Conservation (phyloP, 208 protist genomes). For the Wallacemonas collosoma region DNA sequence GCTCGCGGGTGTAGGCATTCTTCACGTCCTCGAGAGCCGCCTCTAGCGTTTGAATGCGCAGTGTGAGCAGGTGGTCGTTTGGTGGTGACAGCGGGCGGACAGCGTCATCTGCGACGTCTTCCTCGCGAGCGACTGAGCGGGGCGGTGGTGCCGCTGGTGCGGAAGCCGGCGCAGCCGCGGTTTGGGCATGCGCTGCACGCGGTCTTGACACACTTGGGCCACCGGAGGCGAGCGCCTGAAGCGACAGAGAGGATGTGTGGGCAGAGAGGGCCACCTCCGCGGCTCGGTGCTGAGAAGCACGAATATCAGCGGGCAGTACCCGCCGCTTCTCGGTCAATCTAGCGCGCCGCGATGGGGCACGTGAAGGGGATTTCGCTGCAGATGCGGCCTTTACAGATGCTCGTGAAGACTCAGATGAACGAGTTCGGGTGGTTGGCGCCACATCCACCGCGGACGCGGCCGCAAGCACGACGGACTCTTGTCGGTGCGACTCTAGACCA, state of each 20-base stretch:
- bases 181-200: not conserved
- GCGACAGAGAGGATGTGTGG: not conserved
- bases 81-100: not conserved
- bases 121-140: not conserved
- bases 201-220: not conserved
- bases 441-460: not conserved
- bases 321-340: not conserved
- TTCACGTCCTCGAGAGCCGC: constrained; percentile 14
- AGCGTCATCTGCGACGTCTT: not conserved
- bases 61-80: constrained; percentile 3
- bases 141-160: constrained; percentile 7
- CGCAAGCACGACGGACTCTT: not conserved
- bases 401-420: too few relatives aligned
- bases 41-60: constrained; percentile 10
- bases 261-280: constrained; percentile 20
- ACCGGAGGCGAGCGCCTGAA: too few relatives aligned
- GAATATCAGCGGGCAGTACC: not conserved
- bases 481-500: constrained; percentile 24
- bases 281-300: constrained; percentile 11
- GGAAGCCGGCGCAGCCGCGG: not conserved
- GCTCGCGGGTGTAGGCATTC: constrained; percentile 16
- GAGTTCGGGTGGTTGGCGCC: too few relatives aligned
- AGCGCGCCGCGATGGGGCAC: too few relatives aligned
- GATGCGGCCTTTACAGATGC: too few relatives aligned
- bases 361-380: too few relatives aligned